Conservation (phyloP, 2,329 filamentous ascomycete species). For the Trichophaea hybrida region DNA sequence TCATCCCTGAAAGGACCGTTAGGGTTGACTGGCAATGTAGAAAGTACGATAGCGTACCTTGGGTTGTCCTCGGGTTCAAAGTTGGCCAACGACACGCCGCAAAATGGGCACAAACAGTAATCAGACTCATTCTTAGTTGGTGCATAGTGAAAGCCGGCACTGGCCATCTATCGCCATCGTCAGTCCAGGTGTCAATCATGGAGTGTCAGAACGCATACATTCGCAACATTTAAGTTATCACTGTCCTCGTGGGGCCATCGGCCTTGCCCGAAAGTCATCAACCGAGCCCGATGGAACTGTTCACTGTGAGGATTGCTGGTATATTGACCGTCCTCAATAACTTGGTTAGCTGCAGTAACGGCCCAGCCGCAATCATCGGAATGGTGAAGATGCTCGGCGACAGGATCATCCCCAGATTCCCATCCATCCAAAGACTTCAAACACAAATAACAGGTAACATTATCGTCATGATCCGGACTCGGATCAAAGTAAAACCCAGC, state of each 20-base stretch:
- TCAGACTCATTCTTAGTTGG: constrained; percentile 72
- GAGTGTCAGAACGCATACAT: constrained; percentile 41
- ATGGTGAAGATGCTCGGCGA: constrained; percentile 73
- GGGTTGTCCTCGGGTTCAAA: constrained; percentile 93
- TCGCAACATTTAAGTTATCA: constrained; percentile 53
- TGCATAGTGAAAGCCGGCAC: constrained; percentile 88
- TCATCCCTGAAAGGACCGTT: constrained; percentile 49
- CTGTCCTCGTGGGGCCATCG: constrained; percentile 87
- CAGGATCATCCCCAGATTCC: constrained; percentile 72
- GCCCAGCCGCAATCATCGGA: constrained; percentile 79
- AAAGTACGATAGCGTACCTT: constrained; percentile 37
- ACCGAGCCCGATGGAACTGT: constrained; percentile 60
- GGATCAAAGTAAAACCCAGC: constrained; percentile 88
- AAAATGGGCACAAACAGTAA: constrained; percentile 83
- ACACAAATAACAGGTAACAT: constrained; percentile 81
- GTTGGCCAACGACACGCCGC: constrained; percentile 73
- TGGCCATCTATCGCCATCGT: constrained; percentile 50
- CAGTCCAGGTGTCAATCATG: too few relatives aligned
- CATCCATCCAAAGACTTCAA: constrained; percentile 74
- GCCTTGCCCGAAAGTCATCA: constrained; percentile 59
- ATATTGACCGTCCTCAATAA: constrained; percentile 29
- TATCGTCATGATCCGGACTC: constrained; percentile 60
- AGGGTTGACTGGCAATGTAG: constrained; percentile 10
- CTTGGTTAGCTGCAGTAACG: constrained; percentile 48
- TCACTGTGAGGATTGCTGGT: constrained; percentile 57